phyloP scores from a whole-genome alignment of 129 eudicot species.

The Helianthus annuus region HanXRQr2.0-SUNRISE NC_035440.2:57860019-57860518 shows the following conservation, averaged over 20 bases:
- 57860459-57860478: constrained; percentile 23
- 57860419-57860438: background rate
- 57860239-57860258: constrained; percentile 79
- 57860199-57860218: constrained; percentile 66
- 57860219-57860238: constrained; percentile 88
- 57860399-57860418: constrained; percentile 3
- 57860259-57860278: constrained; percentile 80
- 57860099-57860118: background rate
- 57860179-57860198: constrained; percentile 73
- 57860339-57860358: constrained; percentile 65
- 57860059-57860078: background rate
- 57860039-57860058: too few relatives aligned
- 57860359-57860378: constrained; percentile 58
- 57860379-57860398: constrained; percentile 20
- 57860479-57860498: constrained; percentile 93
- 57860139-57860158: background rate
- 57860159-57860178: constrained; percentile 75
- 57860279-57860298: constrained; percentile 83
- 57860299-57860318: constrained; percentile 70
- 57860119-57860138: background rate
- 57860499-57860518: constrained; percentile 69
- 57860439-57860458: background rate
- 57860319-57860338: constrained; percentile 60
- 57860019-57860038: constrained; percentile 46
- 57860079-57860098: background rate